Evolutionary conservation across 2,329 filamentous ascomycete species (phyloP).

Genomic region (Pseudocercospora musae): DNA sequence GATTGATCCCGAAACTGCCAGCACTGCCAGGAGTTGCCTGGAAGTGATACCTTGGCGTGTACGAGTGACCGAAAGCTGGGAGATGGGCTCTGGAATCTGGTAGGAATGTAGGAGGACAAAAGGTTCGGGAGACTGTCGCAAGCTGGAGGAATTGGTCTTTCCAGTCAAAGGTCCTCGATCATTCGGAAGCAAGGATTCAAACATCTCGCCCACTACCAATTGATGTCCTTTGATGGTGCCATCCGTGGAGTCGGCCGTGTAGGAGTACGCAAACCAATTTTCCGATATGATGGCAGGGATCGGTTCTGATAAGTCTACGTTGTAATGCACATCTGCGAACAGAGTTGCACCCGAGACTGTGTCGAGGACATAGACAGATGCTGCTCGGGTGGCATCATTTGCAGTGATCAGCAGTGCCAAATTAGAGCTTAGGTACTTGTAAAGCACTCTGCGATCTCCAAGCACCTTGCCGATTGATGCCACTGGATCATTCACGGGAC

Average conservation of each 20-base stretch:
- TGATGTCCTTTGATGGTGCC: constrained; percentile 74
- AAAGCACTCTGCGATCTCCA: constrained; percentile 85
- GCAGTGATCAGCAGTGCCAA: constrained; percentile 71
- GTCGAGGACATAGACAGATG: constrained; percentile 78
- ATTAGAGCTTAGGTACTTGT: constrained; percentile 95
- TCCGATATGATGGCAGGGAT: constrained; percentile 80
- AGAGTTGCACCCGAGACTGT: constrained; percentile 80
- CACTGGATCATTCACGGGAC: constrained; percentile 75
- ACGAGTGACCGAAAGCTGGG: constrained; percentile 76
- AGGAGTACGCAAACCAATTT: constrained; percentile 92
- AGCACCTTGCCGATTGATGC: constrained; percentile 94
- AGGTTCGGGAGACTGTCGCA: constrained; percentile 65
- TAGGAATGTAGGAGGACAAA: constrained; percentile 77
- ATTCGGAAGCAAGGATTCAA: constrained; percentile 78
- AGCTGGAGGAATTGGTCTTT: constrained; percentile 70
- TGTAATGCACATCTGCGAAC: constrained; percentile 65
- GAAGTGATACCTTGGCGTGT: constrained; percentile 89
- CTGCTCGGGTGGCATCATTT: constrained; percentile 55
- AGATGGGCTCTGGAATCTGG: constrained; percentile 74
- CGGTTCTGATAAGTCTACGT: constrained; percentile 69
- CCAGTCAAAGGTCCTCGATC: constrained; percentile 76
- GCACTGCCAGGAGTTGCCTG: constrained; percentile 74
- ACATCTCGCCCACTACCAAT: constrained; percentile 81
- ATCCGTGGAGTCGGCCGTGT: constrained; percentile 55
- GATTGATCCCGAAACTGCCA: constrained; percentile 70